Conservation (phyloP, 2,329 filamentous ascomycete genomes). For the Xylariaceae sp. region DNA sequence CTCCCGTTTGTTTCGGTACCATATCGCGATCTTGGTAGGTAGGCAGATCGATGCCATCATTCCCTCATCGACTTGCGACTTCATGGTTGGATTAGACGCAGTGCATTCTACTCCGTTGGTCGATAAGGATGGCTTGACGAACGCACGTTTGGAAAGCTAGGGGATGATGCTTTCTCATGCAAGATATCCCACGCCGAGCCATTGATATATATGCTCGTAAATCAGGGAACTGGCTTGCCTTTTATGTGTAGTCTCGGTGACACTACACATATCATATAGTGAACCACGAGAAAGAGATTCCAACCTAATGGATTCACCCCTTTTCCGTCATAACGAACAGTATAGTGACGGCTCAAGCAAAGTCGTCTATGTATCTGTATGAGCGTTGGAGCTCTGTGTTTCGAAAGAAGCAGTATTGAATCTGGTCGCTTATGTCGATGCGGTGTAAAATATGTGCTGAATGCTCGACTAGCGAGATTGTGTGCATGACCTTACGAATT, state of each 20-base stretch:
- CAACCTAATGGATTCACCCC: background rate
- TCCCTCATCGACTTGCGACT: background rate
- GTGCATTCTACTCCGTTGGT: background rate
- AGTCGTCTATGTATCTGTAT: too few relatives aligned
- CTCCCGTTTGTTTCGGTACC: background rate
- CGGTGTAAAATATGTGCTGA: too few relatives aligned
- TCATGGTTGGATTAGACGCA: background rate
- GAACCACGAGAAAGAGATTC: background rate
- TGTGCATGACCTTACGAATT: too few relatives aligned
- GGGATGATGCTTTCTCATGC: conserved; percentile 2
- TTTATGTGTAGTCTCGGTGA: conserved; percentile 3
- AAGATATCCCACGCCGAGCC: background rate
- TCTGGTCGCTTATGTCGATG: too few relatives aligned
- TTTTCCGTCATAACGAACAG: conserved; percentile 2
- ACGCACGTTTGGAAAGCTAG: background rate
- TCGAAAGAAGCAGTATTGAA: too few relatives aligned
- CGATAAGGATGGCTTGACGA: background rate
- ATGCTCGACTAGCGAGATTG: too few relatives aligned
- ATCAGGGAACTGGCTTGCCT: background rate
- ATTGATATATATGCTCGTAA: too few relatives aligned
- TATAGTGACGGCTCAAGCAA: background rate
- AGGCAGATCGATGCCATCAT: background rate
- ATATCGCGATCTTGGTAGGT: background rate
- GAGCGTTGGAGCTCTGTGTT: too few relatives aligned
- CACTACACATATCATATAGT: conserved; percentile 6